Base-by-base conservation (phyloP, 179 eudicot genomes). In the Pouteria campechiana region DNA sequence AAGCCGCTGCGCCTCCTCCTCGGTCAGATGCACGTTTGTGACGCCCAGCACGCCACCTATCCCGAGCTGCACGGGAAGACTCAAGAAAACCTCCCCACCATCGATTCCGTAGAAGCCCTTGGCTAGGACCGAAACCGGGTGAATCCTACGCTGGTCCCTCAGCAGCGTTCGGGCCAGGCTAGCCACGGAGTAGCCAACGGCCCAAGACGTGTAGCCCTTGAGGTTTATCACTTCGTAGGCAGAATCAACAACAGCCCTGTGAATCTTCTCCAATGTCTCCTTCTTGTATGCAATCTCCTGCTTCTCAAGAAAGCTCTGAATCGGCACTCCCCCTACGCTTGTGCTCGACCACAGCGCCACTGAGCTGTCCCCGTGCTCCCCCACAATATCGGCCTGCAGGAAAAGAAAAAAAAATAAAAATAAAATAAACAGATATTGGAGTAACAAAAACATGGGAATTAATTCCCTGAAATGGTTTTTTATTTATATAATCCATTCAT, bases 171-270 rank as follows among this genome's bases (percentile, higher is more conserved):
- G 52, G 9, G 95, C 95, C 34, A 89, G 46, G 73, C 38, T 89
- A 0, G 97, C 93, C 3, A 66, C 97, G 0, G 97, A 89, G 71
- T 89, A 89, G 7, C 97, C 97, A 1, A 89, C 73, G 0, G 97
- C 97, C 97, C 95, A 89, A 0, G 93, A 85, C 0, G 97, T 89
- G 86, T 85, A 89, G n/a, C 97, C 97, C 57, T 89, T 89, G 25
- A 89, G 78, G 36, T 65, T 58, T 46, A 89, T 89, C 12, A 89
- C 97, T 34, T 89, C 95, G 19, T 89, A 81, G 10, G 97, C 97
- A 9, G 83, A 60, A 13, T 81, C 60, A 19, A 85, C 63, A 0
- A 89, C 97, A 35, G 72, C 81, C 52, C 70, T 76, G 71, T 71
- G 97, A 20, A 89, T 89, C 17, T 76, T 69, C 48, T 52, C 81